Percentiles rank a stretch among this genome's conserved stretches.
Evolutionary conservation across 257 asterid genomes (phyloP).

Genomic region (Fraxinus excelsior): DNA sequence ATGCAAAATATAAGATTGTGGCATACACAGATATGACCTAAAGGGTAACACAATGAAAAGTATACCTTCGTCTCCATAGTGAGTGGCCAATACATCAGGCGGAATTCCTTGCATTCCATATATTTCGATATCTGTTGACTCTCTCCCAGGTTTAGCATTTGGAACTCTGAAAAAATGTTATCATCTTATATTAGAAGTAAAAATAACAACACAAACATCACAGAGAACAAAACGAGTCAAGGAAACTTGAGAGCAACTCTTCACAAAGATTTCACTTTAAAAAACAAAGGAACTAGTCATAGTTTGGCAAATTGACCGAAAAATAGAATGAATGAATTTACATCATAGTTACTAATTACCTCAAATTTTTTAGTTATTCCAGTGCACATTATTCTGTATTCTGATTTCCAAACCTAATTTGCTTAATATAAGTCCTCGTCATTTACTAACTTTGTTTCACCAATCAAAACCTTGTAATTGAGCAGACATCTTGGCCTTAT

Average conservation of each 20-base stretch:
- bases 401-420: background rate
- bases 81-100: constrained; percentile 74
- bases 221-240: background rate
- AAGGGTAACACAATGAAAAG: background rate
- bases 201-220: background rate
- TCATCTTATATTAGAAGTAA: background rate
- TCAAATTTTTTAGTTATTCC: background rate
- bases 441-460: background rate
- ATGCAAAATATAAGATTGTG: background rate
- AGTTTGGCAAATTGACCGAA: too few relatives aligned
- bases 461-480: background rate
- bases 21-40: background rate
- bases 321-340: background rate
- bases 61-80: constrained; percentile 94
- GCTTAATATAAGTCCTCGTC: background rate
- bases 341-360: background rate
- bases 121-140: constrained; percentile 86
- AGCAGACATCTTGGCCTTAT: background rate
- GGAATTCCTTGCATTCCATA: constrained; percentile 99
- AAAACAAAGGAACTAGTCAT: background rate
- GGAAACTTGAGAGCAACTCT: background rate
- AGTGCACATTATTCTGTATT: background rate
- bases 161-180: constrained; percentile 67
- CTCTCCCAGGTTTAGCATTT: constrained; percentile 91
- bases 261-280: background rate